Evolutionary conservation across 306 rosid species (phyloP).

Genomic region (Macrotyloma uniflorum): DNA sequence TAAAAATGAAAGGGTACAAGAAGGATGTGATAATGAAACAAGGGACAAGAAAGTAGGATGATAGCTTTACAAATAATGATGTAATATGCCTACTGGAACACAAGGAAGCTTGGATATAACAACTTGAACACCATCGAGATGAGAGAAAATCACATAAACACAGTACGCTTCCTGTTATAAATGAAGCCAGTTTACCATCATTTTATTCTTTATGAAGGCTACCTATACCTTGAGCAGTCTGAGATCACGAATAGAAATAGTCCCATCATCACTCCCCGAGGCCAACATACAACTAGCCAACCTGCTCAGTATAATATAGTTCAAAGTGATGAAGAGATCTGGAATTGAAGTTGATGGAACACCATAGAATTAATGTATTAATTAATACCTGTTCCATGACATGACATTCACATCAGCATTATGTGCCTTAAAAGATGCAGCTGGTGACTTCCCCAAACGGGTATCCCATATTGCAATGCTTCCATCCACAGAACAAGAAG

Average conservation of each 20-base stretch:
- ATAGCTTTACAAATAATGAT: conserved; percentile 7
- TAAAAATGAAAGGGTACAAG: neutral
- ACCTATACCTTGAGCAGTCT: conserved; percentile 75
- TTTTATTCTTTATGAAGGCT: neutral
- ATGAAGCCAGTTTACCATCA: neutral
- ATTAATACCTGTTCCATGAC: conserved; percentile 89
- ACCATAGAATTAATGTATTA: neutral
- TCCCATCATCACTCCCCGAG: conserved; percentile 95
- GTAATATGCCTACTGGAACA: neutral
- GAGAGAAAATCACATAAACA: neutral
- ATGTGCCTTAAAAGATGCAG: conserved; percentile 59
- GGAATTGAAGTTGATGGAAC: neutral
- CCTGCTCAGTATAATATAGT: conserved; percentile 50
- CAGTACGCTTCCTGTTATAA: neutral
- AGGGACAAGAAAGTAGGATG: neutral
- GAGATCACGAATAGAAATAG: conserved; percentile 93
- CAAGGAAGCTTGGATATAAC: neutral
- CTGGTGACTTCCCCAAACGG: conserved; percentile 71
- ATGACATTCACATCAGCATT: conserved; percentile 93
- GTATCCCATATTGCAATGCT: conserved; percentile 86
- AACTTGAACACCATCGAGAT: conserved; percentile 24
- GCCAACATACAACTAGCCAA: conserved; percentile 91
- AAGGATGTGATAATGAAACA: neutral
- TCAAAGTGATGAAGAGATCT: conserved; percentile 19
- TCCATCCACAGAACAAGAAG: conserved; percentile 92